A percentile compares a stretch with the other conserved stretches of the same genome.
Evolutionary conservation across 2,329 filamentous ascomycete genomes (phyloP).

Genomic region (Fusarium agapanthi): DNA sequence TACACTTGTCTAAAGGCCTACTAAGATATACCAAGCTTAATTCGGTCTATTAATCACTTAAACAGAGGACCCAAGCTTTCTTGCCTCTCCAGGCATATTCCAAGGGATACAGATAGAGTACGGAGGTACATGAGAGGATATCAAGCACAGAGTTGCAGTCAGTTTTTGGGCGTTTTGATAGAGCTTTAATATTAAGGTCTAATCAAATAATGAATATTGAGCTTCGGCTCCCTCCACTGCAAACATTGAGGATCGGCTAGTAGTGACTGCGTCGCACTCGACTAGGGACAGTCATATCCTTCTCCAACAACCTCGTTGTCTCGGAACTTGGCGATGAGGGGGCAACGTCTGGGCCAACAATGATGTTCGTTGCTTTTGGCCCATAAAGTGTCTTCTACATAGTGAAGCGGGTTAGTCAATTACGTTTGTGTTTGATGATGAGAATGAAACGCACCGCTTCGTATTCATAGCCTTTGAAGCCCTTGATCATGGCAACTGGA

Average conservation of each 20-base stretch:
- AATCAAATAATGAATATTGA: background rate
- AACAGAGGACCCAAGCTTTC: background rate
- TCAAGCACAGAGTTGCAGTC: slow-evolving; percentile 1
- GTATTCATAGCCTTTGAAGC: fast-evolving
- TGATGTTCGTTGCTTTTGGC: background rate
- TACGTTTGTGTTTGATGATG: background rate
- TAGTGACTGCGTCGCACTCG: background rate
- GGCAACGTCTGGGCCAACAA: background rate
- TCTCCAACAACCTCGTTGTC: background rate
- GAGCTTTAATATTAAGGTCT: background rate
- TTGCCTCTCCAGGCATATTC: background rate
- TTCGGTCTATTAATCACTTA: background rate
- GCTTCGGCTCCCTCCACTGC: background rate
- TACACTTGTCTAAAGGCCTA: background rate
- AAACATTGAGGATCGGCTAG: background rate
- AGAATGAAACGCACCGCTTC: slow-evolving; percentile 9
- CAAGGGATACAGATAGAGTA: slow-evolving; percentile 10
- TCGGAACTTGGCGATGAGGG: background rate
- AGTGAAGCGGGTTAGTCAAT: background rate
- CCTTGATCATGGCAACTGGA: no score
- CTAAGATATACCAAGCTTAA: background rate
- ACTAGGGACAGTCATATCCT: background rate
- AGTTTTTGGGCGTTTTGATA: background rate
- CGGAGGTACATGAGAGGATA: background rate
- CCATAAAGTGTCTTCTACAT: background rate